Evolutionary conservation across 192 early-diverging fungal species (phyloP), one percentile per base, ranked within the genome.

Genomic region (Mortierella claussenii): DNA sequence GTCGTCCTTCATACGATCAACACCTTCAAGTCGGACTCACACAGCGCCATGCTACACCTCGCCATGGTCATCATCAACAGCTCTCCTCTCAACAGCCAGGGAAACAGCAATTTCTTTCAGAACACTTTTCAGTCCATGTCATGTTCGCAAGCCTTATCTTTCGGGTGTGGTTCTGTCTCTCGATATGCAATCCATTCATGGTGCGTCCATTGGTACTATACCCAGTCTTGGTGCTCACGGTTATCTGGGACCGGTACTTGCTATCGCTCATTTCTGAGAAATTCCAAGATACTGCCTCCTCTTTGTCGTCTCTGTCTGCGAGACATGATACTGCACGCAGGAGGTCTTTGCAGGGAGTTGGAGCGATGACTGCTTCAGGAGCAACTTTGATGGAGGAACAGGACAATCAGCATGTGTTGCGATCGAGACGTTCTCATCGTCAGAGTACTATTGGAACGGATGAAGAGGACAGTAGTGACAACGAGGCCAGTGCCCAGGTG

Each of bases 161-260:
- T 0, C 53, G 69, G 40, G 40, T 64, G 4, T 73, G 69, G 69
- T 43, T 53, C 40, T 73, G 69, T 32, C 55, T 57, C 1, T 49
- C 36, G 40, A 55, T 73, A 28, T 73, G 69, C 27, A 49, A 59
- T 32, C 69, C 69, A 11, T 15, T 73, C 2, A 51, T 73, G 61
- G 69, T 73, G 4, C 60, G 69, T 13, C 69, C 69, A 0, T 36
- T 73, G 37, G 69, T 73, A 17, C 15, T 73, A 23, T 73, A 73
- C 24, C 69, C 69, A 1, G 55, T 73, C 8, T 20, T 73, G 42
- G 30, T 73, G 0, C 37, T 65, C 54, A 65, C 69, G 7, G 61
- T 59, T 0, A 49, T 73, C 0, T 73, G 69, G 69, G 69, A 73
- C 28, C 60, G 69, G 30, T 73, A 73, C 45, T 32, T 65, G 28